A percentile compares a stretch with the other conserved stretches of the same genome.
Conservation (phyloP, 192 early-diverging fungal species). For the Coemansia sp. region DNA sequence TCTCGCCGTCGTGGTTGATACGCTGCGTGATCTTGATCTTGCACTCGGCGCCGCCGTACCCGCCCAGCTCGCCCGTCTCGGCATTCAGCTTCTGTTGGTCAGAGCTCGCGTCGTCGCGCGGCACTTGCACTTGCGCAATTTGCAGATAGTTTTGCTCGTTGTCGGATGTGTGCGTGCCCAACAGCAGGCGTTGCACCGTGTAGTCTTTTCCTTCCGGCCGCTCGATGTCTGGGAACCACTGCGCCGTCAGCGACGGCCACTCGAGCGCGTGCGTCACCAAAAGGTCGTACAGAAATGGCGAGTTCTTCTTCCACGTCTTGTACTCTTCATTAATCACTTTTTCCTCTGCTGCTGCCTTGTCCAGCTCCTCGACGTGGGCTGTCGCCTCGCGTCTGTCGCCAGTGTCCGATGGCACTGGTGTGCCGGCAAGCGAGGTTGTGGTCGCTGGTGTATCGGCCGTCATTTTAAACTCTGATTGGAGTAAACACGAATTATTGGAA, state of each 20-base stretch:
- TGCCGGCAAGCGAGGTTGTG: conserved; percentile 45
- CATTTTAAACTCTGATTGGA: neutral
- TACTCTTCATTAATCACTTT: conserved; percentile 95
- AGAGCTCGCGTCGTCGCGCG: conserved; percentile 61
- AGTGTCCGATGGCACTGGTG: conserved; percentile 41
- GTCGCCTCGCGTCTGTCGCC: conserved; percentile 26
- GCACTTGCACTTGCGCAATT: conserved; percentile 88
- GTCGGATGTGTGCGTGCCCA: conserved; percentile 97
- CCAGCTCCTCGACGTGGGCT: conserved; percentile 41
- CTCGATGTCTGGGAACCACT: conserved; percentile 96
- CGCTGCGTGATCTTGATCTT: conserved; percentile 86
- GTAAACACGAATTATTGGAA: neutral
- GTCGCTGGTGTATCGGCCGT: conserved; percentile 39
- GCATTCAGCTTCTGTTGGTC: conserved; percentile 71
- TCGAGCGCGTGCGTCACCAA: conserved; percentile 98
- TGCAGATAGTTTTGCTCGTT: conserved; percentile 97
- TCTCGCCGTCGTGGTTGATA: conserved; percentile 96
- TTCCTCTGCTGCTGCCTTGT: conserved; percentile 60
- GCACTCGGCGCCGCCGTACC: conserved; percentile 78
- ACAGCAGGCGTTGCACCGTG: conserved; percentile 80
- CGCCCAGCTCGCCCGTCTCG: conserved; percentile 75
- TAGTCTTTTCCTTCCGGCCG: conserved; percentile 90
- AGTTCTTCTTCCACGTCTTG: conserved; percentile 99
- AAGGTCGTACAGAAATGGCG: conserved; percentile 96
- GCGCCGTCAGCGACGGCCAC: conserved; percentile 96